Evolutionary conservation across 2,329 filamentous ascomycete species (phyloP).

Genomic region (Domatiomyces globalis): DNA sequence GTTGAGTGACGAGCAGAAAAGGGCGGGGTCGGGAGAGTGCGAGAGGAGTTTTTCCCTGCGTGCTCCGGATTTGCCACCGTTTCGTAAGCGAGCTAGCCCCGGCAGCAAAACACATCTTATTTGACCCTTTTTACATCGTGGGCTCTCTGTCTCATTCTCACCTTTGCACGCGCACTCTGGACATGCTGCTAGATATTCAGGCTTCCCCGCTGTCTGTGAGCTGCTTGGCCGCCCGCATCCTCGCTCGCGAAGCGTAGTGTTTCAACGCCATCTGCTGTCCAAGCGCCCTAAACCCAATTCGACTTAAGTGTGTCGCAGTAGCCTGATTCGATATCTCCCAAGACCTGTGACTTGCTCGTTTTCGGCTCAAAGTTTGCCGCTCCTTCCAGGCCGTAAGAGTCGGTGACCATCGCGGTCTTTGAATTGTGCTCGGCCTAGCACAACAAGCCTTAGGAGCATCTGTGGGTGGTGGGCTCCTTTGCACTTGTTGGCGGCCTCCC

Average conservation of each 20-base stretch:
- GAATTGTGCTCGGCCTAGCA: neutral
- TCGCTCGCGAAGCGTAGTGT: neutral
- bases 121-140: neutral
- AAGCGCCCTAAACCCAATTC: neutral
- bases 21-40: neutral
- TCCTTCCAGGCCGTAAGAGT: neutral
- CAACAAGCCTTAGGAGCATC: too few relatives aligned
- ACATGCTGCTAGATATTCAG: neutral
- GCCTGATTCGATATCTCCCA: neutral
- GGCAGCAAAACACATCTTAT: neutral
- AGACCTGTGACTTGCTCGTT: neutral
- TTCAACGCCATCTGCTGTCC: neutral
- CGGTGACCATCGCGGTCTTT: neutral
- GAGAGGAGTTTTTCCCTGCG: neutral
- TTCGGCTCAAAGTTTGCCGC: neutral
- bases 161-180: too few relatives aligned
- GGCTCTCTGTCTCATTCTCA: too few relatives aligned
- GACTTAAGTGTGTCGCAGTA: neutral
- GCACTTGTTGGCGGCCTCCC: neutral
- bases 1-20: neutral
- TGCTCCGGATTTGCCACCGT: neutral
- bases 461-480: neutral
- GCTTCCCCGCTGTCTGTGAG: neutral
- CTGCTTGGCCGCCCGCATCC: neutral
- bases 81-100: neutral